Evolutionary conservation across 208 protist species (phyloP), one percentile per base, ranked within the genome.

Genomic region (Leptomonas pyrrhocoris): DNA sequence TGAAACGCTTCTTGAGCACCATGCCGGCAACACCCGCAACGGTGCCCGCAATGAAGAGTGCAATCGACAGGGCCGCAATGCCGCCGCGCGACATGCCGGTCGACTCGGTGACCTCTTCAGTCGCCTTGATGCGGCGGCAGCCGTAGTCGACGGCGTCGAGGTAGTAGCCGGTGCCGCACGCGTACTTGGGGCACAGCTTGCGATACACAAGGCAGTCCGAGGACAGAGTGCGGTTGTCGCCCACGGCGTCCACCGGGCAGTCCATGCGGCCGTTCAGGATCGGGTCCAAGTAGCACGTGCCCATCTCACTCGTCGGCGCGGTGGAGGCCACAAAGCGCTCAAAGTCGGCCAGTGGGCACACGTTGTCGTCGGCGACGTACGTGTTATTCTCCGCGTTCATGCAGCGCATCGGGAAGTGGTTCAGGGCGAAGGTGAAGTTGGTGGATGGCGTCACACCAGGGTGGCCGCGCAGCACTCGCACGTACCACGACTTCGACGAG

Each of bases 241-340:
- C 40, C 49, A 50, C 38, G 25, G 51, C 59, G 55, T 62, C 56
- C 9, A 46, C 19, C 36, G 49, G 62, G 61, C 88, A 93, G 50
- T 76, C 57, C 77, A 90, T 82, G 45, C 74, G 67, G 28, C 18
- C 55, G 27, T 54, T 34, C 42, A 82, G 69, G 8, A 64, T 63
- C 30, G 80, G 79, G 71, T 84, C 79, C 8, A 93, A 34, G 68
- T 87, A 82, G 78, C 88, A 93, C 58, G 80, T 71, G 11, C 88
- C 88, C 31, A 73, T 79, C 42, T 74, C 51, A 42, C 69, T 77
- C 46, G 60, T 81, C 13, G 84, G 84, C 40, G 73, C 75, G 8
- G 83, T 80, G 34, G 76, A 77, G 53, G 86, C 62, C 15, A 93
- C 56, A 21, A 86, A 79, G 53, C 80, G 74, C 49, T 75, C 57